These are phyloP conservation scores for Cytospora schulzeri DNA, from an alignment of 2,329 filamentous ascomycete genomes.

Conservation along the genomic window DNA sequence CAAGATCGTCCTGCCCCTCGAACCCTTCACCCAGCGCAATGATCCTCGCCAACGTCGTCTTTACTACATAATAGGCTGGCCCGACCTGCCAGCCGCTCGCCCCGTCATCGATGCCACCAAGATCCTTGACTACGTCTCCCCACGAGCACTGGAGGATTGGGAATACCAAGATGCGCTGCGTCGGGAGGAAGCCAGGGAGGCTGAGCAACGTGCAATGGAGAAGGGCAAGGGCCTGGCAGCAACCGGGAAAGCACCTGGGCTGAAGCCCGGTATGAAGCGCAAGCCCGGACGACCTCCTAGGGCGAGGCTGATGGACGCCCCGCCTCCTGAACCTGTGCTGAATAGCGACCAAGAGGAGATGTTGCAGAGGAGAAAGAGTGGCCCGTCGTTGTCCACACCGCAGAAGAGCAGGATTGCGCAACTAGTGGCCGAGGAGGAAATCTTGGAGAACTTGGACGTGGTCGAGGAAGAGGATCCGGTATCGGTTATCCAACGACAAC, in stretches of 20 bases:
- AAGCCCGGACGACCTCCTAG: slow-evolving; percentile 26
- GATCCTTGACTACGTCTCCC: slow-evolving; percentile 62
- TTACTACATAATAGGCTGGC: slow-evolving; percentile 58
- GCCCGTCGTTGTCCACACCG: slow-evolving; percentile 45
- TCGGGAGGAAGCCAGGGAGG: slow-evolving; percentile 39
- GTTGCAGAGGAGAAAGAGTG: slow-evolving; percentile 35
- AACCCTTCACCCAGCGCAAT: slow-evolving; percentile 34
- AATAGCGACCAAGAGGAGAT: slow-evolving; percentile 33
- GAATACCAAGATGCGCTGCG: slow-evolving; percentile 50
- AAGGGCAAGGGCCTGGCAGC: not conserved
- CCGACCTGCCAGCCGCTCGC: slow-evolving; percentile 52
- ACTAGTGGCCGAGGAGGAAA: slow-evolving; percentile 32
- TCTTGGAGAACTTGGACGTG: slow-evolving; percentile 13
- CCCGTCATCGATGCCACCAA: slow-evolving; percentile 48
- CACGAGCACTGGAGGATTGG: slow-evolving; percentile 57
- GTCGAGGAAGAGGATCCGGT: slow-evolving; percentile 34
- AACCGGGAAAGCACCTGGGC: not conserved
- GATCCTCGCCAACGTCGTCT: slow-evolving; percentile 45
- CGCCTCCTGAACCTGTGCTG: slow-evolving; percentile 18
- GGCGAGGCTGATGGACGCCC: not conserved
- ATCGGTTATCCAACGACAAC: slow-evolving; percentile 33
- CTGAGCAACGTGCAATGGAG: slow-evolving; percentile 1
- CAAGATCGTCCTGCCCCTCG: slow-evolving; percentile 49
- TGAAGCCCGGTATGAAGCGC: slow-evolving; percentile 10
- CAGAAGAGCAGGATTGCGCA: slow-evolving; percentile 37